Base-by-base conservation (phyloP, 208 protist genomes). In the Phytomonas francai region DNA sequence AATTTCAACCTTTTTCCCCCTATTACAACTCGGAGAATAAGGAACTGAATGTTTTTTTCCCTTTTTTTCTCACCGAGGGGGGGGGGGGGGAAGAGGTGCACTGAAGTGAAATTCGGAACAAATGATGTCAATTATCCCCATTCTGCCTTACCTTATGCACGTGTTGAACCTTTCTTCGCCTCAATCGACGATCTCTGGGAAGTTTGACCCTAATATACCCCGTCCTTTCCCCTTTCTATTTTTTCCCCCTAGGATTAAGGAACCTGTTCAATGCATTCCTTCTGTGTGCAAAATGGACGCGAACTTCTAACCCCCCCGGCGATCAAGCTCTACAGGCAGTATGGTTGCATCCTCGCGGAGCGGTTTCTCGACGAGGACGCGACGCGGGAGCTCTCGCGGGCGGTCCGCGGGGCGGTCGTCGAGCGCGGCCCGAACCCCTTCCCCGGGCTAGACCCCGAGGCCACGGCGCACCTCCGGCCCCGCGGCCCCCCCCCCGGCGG, bases 321-420 rank as follows among this genome's bases (percentile, higher is more conserved):
- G 27, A 76, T 92, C 56, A 76, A 84, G 27, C 77, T 72, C 32
- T 93, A 88, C 66, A 79, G 87, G 28, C 80, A 89, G 51, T 67
- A 82, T 59, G 87, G 87, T 34, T 45, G 85, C 33, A 58, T 93
- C 33, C 42, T 91, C 11, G 81, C 81, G 12, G 65, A 85, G 19
- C 31, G 67, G 19, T 85, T 89, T 57, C 36, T 92, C 3, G n/a
- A 56, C 14, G 3, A 36, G 6, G 42, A 56, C 1, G 27, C 73
- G 34, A 31, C 74, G 16, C 56, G 36, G 3, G 33, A 32, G 32
- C 81, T 93, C 30, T 71, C 83, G 9, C 3, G 59, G 22, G 76
- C 76, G 3, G 83, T 77, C 59, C 74, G 72, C 42, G 58, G 59
- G 0, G 73, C 76, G 16, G 85, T 68, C 4, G 39, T 63, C 19